phyloP scores from a whole-genome alignment of 1,284 basidiomycete genomes.

The Meripilus lineatus region DNA sequence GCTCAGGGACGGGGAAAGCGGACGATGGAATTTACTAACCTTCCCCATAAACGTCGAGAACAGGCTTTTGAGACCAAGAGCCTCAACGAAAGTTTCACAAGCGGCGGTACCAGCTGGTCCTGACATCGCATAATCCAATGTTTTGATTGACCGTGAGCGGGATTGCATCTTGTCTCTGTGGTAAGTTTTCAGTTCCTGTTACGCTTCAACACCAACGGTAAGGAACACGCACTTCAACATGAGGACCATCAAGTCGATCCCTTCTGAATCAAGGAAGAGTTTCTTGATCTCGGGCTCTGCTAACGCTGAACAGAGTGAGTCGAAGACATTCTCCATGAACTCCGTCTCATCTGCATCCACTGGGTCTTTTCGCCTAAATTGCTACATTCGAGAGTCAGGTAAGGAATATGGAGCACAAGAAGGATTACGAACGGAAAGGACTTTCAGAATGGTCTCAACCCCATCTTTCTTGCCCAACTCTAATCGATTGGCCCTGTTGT shows the following conservation, averaged over 20 bases:
- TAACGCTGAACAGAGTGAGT: constrained; percentile 81
- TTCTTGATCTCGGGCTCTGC: constrained; percentile 73
- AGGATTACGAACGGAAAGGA: constrained; percentile 65
- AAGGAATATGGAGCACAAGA: neutral
- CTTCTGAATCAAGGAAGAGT: constrained; percentile 87
- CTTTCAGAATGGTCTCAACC: constrained; percentile 74
- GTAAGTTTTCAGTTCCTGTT: too few relatives aligned
- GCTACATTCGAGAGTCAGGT: constrained; percentile 38
- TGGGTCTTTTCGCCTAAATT: constrained; percentile 83
- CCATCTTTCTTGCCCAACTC: constrained; percentile 69
- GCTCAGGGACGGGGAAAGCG: neutral
- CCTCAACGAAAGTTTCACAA: constrained; percentile 89
- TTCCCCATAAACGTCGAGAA: constrained; percentile 94
- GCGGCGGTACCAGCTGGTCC: constrained; percentile 66
- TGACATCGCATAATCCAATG: constrained; percentile 88
- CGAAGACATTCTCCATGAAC: constrained; percentile 97
- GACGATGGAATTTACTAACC: constrained; percentile 39
- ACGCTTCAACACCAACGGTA: too few relatives aligned
- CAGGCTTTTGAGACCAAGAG: constrained; percentile 81
- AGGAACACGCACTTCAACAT: constrained; percentile 99
- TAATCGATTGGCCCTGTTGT: constrained; percentile 59
- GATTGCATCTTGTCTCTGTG: constrained; percentile 78
- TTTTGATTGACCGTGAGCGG: constrained; percentile 81
- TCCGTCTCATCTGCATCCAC: constrained; percentile 86
- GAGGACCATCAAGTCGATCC: constrained; percentile 93